Base-by-base conservation (phyloP, 2,329 filamentous ascomycete genomes). In the Alternaria rosae region DNA sequence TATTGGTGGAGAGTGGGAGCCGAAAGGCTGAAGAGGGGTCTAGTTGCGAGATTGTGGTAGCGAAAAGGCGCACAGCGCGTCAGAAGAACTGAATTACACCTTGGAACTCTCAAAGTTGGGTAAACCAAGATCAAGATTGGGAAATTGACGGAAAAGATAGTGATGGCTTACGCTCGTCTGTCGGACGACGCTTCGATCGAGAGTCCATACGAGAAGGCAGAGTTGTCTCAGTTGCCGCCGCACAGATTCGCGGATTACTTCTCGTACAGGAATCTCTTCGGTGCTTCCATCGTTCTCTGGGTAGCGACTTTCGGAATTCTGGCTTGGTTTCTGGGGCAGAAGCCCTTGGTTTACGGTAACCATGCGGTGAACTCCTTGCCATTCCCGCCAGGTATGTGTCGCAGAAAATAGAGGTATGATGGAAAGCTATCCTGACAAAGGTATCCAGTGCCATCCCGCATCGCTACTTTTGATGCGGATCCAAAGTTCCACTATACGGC, bases 401-500 rank as follows among this genome's bases (percentile, higher is more conserved):
- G 23, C 25, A 48, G 15, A 13, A 15, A 12, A 30, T 8, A 11
- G 6, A 50, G 7, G 11, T 6, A n/a, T 26, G n/a, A 28, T 47
- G 15, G 23, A 20, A 38, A 17, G 13, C 17, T 45, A 20, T 32
- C 10, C 28, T 59, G 28, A 57, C 25, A 38, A 17, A 21, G 15
- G 11, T 28, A 7, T 54, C 20, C 17, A 62, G 51, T 55, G 9
- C 55, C 56, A n/a, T 62, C 51, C 21, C 50, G 51, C 4, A 47
- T 52, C 23, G 25, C 47, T 12, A 41, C 51, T 15, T 44, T 59
- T n/a, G 45, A 51, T n/a, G 32, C 28, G 6, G 47, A 55, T 10
- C 17, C 56, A 9, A 53, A 41, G 4, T 62, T 59, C 20, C 60
- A 62, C n/a, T 55, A 47, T n/a, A 59, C 56, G 3, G 35, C 56